Base-by-base conservation (phyloP, 192 early-diverging fungal species). In the Coemansia sp. region DNA sequence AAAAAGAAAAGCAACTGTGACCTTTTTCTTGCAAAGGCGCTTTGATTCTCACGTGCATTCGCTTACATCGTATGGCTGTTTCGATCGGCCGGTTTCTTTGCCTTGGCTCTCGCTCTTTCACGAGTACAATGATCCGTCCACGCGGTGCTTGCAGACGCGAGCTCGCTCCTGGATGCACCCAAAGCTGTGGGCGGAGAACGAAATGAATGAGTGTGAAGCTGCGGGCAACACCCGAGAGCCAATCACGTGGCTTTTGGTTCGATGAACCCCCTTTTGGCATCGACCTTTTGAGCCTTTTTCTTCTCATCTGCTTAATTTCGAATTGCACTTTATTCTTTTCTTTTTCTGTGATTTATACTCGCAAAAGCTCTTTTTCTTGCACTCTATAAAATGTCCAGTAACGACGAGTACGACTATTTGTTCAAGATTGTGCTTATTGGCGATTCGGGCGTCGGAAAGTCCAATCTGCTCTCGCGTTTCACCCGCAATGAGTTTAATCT, bases 401-500 rank as follows among this genome's bases (percentile, higher is more conserved):
- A 77, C 74, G 82, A 83, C 84, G 90, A 93, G 82, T 93, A 93
- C 85, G 91, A 93, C 77, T 93, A 87, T 64, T 78, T 93, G 63
- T 93, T 93, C 82, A 93, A 93, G 81, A 91, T 93, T 78, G 92
- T 94, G 52, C 84, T 94, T 59, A 94, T 94, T 84, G 92, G 92
- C 49, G 96, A 98, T 71, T 96, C 94, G 19, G 94, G 94, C 26
- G 95, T 96, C 63, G 96, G 96, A 60, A 99, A 99, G 78, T 96
- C 97, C 72, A 97, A 96, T 82, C 90, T 99, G 31, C 88, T 99
- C 57, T 87, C 90, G 64, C 90, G 97, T 62, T 99, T 98, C 82
- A 95, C 95, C 36, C 91, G 94, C 65, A 95, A 98, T 84, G 95
- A 97, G 81, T 99, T 99, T 82, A 96, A 94, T 82, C 84, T 96